Evolutionary conservation across 1,139 yeast genomes (phyloP).

Genomic region (Nakaseomyces delphensis): DNA sequence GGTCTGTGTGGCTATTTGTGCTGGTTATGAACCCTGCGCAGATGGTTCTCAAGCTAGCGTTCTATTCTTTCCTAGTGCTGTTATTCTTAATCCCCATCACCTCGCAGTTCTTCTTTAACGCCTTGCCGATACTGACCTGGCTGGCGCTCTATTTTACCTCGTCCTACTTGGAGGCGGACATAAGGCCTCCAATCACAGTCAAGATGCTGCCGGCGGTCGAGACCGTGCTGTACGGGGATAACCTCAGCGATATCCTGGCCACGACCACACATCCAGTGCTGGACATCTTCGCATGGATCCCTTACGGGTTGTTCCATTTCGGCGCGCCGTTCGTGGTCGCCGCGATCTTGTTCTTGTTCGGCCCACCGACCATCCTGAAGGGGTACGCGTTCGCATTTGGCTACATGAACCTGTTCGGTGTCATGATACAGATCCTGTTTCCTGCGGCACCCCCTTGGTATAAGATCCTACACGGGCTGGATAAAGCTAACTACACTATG

Average conservation of each 20-base stretch:
- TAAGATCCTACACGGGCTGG: slow-evolving; percentile 71
- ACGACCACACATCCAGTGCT: slow-evolving; percentile 56
- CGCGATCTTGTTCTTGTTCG: slow-evolving; percentile 68
- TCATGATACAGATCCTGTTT: slow-evolving; percentile 65
- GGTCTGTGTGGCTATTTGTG: slow-evolving; percentile 44
- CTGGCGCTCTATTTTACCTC: slow-evolving; percentile 74
- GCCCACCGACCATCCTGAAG: slow-evolving; percentile 83
- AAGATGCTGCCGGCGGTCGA: slow-evolving; percentile 90
- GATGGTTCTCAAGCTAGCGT: slow-evolving; percentile 26
- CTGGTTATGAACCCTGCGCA: slow-evolving; percentile 34
- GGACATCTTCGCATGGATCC: slow-evolving; percentile 90
- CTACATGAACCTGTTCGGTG: slow-evolving; percentile 89
- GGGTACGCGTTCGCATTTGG: slow-evolving; percentile 94
- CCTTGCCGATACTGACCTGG: slow-evolving; percentile 85
- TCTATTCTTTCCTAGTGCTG: slow-evolving; percentile 24
- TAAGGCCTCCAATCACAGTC: slow-evolving; percentile 87
- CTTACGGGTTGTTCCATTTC: slow-evolving; percentile 88
- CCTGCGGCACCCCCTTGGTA: slow-evolving; percentile 99
- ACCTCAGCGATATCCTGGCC: slow-evolving; percentile 78
- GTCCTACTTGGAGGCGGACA: slow-evolving; percentile 62
- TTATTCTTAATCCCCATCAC: slow-evolving; percentile 63
- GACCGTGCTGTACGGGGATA: slow-evolving; percentile 89
- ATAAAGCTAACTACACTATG: slow-evolving; percentile 89
- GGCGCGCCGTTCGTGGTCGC: slow-evolving; percentile 87
- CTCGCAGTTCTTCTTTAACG: slow-evolving; percentile 77